Evolutionary conservation across 148 eudicot species (phyloP), one percentile per base, ranked within the genome.

Genomic region (Amaranthus hypochondriacus): DNA sequence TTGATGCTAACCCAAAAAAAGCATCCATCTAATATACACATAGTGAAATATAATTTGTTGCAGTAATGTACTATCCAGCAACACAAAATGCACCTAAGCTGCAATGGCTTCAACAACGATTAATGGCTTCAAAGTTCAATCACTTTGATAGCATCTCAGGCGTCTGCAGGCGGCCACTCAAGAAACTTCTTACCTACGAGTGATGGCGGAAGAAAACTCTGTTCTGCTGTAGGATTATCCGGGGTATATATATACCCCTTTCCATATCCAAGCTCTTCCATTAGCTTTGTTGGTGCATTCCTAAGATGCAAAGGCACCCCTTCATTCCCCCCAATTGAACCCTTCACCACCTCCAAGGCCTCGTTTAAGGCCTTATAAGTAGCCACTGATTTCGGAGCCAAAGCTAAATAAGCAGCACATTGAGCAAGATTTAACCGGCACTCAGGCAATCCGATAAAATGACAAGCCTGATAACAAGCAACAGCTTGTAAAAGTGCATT

Each of bases 361-460:
- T 82, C 87, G 71, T 71, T 81, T 5, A 91, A 10, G 4, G 97
- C 97, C 61, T 72, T 54, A 63, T 88, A 89, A 65, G 86, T 82
- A 11, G 95, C 82, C 10, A 86, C 79, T 0, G 98, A 93, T 63
- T 93, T 93, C 4, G 95, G 97, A 50, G 92, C 95, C 83, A 89
- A 57, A 14, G 97, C 89, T 75, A 93, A 76, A 77, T 91, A 91
- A 46, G 91, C 86, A 28, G 87, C 97, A 79, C 98, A 93, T 49
- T 91, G 97, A 0, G 92, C 87, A 14, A 93, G 85, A 50, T 79
- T 86, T 68, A 89, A 81, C 80, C 84, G 78, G 81, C 97, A 91
- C 84, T 93, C 98, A 0, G 98, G 98, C 98, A 93, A 86, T 44
- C 98, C 98, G 7, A 87, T 43, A 69, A 89, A 83, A 77, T 86